These are phyloP conservation scores for Rostrohypoxylon terebratum DNA, from an alignment of 495 filamentous ascomycete species.

Conservation along the genomic window DNA sequence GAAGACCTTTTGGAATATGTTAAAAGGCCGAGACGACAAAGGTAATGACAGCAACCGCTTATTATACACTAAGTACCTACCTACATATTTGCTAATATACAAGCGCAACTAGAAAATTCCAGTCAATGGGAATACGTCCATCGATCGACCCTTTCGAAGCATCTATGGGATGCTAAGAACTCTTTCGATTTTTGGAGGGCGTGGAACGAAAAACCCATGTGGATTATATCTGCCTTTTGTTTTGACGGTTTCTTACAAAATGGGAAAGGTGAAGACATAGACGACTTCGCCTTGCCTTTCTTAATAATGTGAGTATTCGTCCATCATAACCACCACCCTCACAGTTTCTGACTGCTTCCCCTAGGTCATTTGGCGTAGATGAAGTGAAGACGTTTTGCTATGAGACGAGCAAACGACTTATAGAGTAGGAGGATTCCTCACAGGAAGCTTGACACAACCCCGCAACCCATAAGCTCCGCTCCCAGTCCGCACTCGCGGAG, in stretches of 20 bases:
- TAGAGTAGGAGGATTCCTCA: constrained; percentile 4
- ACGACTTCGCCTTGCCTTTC: constrained; percentile 43
- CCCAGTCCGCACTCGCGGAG: constrained; percentile 15
- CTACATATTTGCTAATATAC: constrained; percentile 3
- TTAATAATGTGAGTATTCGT: constrained; percentile 34
- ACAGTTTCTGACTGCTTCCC: not conserved
- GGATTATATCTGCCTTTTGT: constrained; percentile 35
- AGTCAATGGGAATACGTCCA: constrained; percentile 35
- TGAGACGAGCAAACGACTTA: constrained; percentile 32
- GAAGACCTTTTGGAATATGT: constrained; percentile 28
- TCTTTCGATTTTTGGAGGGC: constrained; percentile 46
- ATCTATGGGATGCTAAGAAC: constrained; percentile 43
- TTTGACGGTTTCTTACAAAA: constrained; percentile 42
- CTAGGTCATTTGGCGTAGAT: constrained; percentile 39
- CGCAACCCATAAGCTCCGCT: constrained; percentile 21
- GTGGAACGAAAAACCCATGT: constrained; percentile 46
- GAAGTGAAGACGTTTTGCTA: constrained; percentile 45
- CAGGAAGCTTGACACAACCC: constrained; percentile 22
- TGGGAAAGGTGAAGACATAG: constrained; percentile 42
- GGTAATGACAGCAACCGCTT: constrained; percentile 3
- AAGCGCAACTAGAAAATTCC: constrained; percentile 13
- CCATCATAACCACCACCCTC: not conserved
- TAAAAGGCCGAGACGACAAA: constrained; percentile 26
- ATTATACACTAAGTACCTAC: not conserved
- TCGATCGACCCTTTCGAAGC: constrained; percentile 42